Evolutionary conservation across 257 asterid species (phyloP).

Genomic region (Cynanchum wilfordii): DNA sequence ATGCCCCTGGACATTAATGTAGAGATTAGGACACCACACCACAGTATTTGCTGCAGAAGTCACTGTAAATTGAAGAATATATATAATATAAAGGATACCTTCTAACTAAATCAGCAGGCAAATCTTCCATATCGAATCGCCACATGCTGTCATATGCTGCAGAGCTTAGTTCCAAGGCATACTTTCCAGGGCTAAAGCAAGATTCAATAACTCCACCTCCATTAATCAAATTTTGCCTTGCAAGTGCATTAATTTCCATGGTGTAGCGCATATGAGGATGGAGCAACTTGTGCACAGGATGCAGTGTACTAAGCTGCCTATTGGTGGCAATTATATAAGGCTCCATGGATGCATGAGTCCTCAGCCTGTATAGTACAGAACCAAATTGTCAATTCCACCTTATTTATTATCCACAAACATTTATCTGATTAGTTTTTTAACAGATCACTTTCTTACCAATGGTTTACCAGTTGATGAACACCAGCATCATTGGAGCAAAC

Average conservation of each 20-base stretch:
- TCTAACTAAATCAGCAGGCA: constrained; percentile 72
- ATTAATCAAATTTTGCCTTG: constrained; percentile 71
- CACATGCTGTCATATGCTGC: constrained; percentile 79
- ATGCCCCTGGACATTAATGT: constrained; percentile 50
- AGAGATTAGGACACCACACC: neutral
- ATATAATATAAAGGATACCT: constrained; percentile 31
- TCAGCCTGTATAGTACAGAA: constrained; percentile 47
- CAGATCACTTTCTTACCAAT: constrained; percentile 50
- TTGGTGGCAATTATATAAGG: constrained; percentile 83
- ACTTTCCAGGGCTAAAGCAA: constrained; percentile 77
- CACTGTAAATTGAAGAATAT: no score
- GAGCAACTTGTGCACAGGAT: constrained; percentile 67
- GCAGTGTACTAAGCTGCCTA: constrained; percentile 85
- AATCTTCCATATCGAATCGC: constrained; percentile 80
- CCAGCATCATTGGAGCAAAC: constrained; percentile 93
- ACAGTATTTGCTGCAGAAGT: neutral
- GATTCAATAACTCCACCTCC: constrained; percentile 91
- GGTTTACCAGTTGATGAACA: constrained; percentile 81
- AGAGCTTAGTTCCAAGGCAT: constrained; percentile 80
- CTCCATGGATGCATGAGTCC: constrained; percentile 89
- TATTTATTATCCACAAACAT: no score
- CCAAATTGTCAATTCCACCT: constrained; percentile 5
- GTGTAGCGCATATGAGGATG: constrained; percentile 92
- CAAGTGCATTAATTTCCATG: constrained; percentile 86
- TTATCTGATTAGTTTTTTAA: neutral